Evolutionary conservation across 202 grass and related monocot genomes (phyloP).

Genomic region (Alloteropsis angusta): DNA sequence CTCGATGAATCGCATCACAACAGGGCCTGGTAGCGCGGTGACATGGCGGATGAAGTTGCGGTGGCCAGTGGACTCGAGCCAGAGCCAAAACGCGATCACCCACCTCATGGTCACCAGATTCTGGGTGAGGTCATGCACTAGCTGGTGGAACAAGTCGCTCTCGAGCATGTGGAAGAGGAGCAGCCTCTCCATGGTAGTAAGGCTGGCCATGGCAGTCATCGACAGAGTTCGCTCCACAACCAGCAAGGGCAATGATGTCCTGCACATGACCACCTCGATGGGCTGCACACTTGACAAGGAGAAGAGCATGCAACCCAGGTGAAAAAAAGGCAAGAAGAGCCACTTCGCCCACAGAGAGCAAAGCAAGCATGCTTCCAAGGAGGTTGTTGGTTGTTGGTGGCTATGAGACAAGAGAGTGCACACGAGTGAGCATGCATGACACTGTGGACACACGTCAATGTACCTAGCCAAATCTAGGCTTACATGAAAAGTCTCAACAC

Average conservation of each 20-base stretch:
- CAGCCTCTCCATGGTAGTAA: conserved; percentile 1
- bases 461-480: neutral
- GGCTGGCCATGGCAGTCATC: conserved; percentile 26
- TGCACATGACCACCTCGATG: neutral
- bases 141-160: conserved; percentile 34
- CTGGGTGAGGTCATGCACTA: conserved; percentile 36
- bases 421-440: neutral
- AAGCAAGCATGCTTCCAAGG: conserved; percentile 9
- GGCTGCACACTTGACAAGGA: no score
- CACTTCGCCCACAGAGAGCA: neutral
- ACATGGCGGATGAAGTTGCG: conserved; percentile 39
- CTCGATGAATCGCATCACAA: conserved; percentile 38
- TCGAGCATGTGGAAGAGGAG: conserved; percentile 49
- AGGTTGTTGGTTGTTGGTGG: conserved; percentile 11
- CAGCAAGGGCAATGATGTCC: neutral
- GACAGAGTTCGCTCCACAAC: neutral
- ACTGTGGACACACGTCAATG: conserved; percentile 10
- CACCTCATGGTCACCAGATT: conserved; percentile 27
- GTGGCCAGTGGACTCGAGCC: conserved; percentile 50
- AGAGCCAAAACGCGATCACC: conserved; percentile 68
- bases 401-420: conserved; percentile 8
- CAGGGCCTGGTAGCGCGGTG: conserved; percentile 10
- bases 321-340: neutral
- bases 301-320: neutral
- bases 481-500: conserved; percentile 1